Evolutionary conservation across 106 monocot genomes (phyloP).

Genomic region (Ottelia alismoides): DNA sequence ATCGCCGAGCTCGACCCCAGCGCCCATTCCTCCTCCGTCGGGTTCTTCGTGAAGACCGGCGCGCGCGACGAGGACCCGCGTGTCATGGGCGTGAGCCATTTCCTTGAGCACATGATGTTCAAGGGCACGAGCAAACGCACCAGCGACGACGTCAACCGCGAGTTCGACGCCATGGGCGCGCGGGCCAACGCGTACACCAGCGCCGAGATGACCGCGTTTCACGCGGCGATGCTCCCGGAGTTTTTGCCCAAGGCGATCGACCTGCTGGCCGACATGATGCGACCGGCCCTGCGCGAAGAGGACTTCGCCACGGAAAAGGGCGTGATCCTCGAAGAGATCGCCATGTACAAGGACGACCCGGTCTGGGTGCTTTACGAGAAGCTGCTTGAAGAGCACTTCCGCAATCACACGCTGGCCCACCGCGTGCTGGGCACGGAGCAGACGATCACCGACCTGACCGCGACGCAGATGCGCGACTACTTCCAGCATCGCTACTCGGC

Average conservation of each 20-base stretch:
- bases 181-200: neutral
- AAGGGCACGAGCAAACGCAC: neutral
- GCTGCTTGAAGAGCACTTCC: neutral
- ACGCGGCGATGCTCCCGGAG: neutral
- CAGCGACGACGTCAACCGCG: neutral
- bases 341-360: neutral
- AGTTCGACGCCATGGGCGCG: neutral
- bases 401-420: neutral
- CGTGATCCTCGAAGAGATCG: neutral
- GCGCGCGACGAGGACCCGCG: neutral
- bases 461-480: neutral
- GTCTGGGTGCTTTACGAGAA: neutral
- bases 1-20: too few relatives aligned
- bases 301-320: neutral
- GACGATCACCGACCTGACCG: neutral
- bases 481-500: neutral
- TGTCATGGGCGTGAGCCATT: neutral
- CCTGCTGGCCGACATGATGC: neutral
- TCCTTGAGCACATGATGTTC: neutral
- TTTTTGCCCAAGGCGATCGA: neutral
- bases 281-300: neutral
- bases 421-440: neutral
- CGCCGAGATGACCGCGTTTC: neutral
- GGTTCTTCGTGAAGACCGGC: neutral
- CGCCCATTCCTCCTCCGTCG: too few relatives aligned